Evolutionary conservation across 306 rosid genomes (phyloP).

Genomic region (Potentilla sterilis): DNA sequence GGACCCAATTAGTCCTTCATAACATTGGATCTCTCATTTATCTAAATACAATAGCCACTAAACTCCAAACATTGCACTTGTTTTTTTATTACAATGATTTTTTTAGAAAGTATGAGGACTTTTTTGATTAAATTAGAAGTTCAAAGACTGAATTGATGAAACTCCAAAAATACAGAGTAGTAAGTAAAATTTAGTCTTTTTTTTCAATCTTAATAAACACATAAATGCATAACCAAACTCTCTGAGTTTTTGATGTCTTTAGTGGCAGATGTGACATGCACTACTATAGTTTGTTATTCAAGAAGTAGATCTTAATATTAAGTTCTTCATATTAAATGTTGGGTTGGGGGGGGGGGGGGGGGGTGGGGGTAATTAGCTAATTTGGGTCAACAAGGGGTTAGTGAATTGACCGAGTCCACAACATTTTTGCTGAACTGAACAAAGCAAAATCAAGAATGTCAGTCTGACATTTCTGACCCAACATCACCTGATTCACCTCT

Average conservation of each 20-base stretch:
- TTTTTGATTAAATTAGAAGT: too few relatives aligned
- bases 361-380: slow-evolving; percentile 11
- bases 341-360: too few relatives aligned
- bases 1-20: neutral
- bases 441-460: slow-evolving; percentile 52
- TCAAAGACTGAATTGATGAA: too few relatives aligned
- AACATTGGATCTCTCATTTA: slow-evolving; percentile 8
- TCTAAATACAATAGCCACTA: neutral
- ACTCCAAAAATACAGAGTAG: too few relatives aligned
- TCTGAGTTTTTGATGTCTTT: neutral
- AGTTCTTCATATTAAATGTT: neutral
- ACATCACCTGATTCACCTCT: slow-evolving; percentile 6
- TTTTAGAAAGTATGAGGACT: too few relatives aligned
- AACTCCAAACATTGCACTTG: neutral
- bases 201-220: neutral
- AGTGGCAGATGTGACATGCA: neutral
- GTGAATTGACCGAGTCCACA: slow-evolving; percentile 30
- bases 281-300: slow-evolving; percentile 1
- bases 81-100: too few relatives aligned
- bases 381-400: slow-evolving; percentile 6
- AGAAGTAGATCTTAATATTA: neutral
- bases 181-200: too few relatives aligned
- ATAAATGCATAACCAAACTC: neutral
- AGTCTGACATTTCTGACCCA: slow-evolving; percentile 53
- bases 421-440: slow-evolving; percentile 31